Base-by-base conservation (phyloP, 768 basidiomycete genomes). In the Phallus indusiatus region DNA sequence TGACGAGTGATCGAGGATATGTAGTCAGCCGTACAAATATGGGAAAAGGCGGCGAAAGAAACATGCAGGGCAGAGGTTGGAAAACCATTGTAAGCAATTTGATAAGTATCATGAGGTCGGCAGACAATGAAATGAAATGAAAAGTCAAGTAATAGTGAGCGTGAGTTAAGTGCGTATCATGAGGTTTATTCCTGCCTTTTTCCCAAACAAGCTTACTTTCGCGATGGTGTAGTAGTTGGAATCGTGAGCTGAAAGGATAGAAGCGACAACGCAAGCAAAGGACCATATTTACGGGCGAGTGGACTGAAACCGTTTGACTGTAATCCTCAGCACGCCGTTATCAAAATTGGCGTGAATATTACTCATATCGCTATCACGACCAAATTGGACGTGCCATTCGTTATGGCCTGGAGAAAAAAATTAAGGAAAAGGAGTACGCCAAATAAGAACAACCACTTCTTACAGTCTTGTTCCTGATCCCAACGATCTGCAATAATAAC, bases 361-460 rank as follows among this genome's bases (percentile, higher is more conserved):
- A 12, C 53, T 58, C 66, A 67, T 67, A 55, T 66, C 66, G 20
- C 64, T 64, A 42, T 67, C 66, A 11, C 64, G 59, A 49, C 63
- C 66, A 34, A 67, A 64, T 33, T 61, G 66, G 16, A 67, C 64
- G 42, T 67, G 62, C 66, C 66, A 67, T 56, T 67, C 66, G 52
- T 66, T 56, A 56, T 67, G 66, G 60, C 66, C 66, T 67, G 50
- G 9, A 20, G 36, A 55, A 21, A 33, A 47, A 56, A 20, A 53
- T 61, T 28, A 21, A 57, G 24, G 16, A 16, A 20, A 33, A 2
- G 28, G 28, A 28, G 28, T n/a, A 28, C 4, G 28, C 2, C 28
- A 18, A 22, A 20, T 60, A 60, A 61, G 46, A 33, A 7, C 34
- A 7, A n/a, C n/a, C 12, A 65, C 66, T 61, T 56, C 66, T 61